Evolutionary conservation across 306 rosid genomes (phyloP), one percentile per base, ranked within the genome.

Genomic region (Lathyrus sativus): DNA sequence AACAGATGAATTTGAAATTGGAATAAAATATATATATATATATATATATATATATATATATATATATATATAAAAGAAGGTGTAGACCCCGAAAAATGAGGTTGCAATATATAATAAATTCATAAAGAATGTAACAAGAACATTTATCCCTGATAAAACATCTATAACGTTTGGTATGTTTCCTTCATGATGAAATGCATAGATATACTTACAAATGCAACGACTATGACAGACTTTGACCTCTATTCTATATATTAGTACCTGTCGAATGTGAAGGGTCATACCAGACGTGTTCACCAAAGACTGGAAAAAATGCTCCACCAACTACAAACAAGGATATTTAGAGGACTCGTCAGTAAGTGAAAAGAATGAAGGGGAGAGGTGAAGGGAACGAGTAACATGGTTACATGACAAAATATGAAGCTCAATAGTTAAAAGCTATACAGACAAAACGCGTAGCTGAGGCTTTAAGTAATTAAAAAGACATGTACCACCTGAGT

Each of bases 211-310:
- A 43, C 13, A 50, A 59, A 56, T 31, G 50, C 67, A 70, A 54
- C 14, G 74, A 50, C 60, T 24, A 70, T 3, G 59, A 50, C 22
- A 18, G 64, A 73, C 15, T 54, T 19, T 73, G 55, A 77, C 63
- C 53, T 2, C 42, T 39, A 53, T 46, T 63, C 53, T 50, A 17
- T 2, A 37, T 37, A 66, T 73, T 49, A 58, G 61, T 93, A 93
- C 98, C 98, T 93, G 97, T 17, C 78, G 86, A 38, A 93, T 90
- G 78, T 93, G 99, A 68, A 93, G 97, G 24, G 99, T 93, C 99
- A 93, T 83, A 17, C 97, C 98, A 68, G 98, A 93, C 15, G 90
- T 92, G 83, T 92, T 92, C 83, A 90, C 96, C 76, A 90, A 44
- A 17, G 98, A 92, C 85, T 92, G 96, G 87, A 92, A 88, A 76